These are phyloP conservation scores for Ustilago esculenta DNA, from an alignment of 1,284 basidiomycete species.

Conservation along the genomic window DNA sequence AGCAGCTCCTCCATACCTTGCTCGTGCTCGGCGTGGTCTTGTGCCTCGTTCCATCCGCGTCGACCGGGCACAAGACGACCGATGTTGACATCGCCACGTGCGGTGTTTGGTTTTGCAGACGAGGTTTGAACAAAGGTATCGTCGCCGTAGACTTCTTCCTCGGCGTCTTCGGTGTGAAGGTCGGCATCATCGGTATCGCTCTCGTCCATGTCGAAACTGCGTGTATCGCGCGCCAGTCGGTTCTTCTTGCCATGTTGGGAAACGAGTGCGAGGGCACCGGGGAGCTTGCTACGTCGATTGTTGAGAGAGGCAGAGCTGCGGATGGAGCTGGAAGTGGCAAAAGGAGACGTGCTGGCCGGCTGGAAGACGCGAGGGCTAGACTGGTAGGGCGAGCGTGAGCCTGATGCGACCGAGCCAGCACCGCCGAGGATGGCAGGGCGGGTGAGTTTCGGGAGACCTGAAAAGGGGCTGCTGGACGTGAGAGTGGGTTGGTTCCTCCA, in stretches of 20 bases:
- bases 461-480: constrained; percentile 49
- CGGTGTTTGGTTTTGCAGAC: neutral
- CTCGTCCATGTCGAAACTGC: constrained; percentile 6
- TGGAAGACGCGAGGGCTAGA: constrained; percentile 31
- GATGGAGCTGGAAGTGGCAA: constrained; percentile 24
- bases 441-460: constrained; percentile 44
- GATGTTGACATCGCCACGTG: constrained; percentile 16
- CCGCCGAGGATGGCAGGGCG: constrained; percentile 8
- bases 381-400: constrained; percentile 23
- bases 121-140: constrained; percentile 38
- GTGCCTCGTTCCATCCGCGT: constrained; percentile 28
- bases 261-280: constrained; percentile 34
- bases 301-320: constrained; percentile 28
- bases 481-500: constrained; percentile 44
- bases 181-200: constrained; percentile 19
- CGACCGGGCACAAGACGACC: constrained; percentile 41
- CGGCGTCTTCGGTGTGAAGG: constrained; percentile 1
- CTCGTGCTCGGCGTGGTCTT: constrained; percentile 13
- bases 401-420: constrained; percentile 22
- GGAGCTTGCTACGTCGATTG: constrained; percentile 9
- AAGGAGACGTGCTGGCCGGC: constrained; percentile 33
- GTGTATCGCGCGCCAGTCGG: constrained; percentile 17
- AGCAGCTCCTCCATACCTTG: constrained; percentile 8
- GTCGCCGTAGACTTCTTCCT: constrained; percentile 18
- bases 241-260: constrained; percentile 41